These are phyloP conservation scores for Pyrus pyrifolia DNA, from an alignment of 306 rosid species.

Conservation along the genomic window DNA sequence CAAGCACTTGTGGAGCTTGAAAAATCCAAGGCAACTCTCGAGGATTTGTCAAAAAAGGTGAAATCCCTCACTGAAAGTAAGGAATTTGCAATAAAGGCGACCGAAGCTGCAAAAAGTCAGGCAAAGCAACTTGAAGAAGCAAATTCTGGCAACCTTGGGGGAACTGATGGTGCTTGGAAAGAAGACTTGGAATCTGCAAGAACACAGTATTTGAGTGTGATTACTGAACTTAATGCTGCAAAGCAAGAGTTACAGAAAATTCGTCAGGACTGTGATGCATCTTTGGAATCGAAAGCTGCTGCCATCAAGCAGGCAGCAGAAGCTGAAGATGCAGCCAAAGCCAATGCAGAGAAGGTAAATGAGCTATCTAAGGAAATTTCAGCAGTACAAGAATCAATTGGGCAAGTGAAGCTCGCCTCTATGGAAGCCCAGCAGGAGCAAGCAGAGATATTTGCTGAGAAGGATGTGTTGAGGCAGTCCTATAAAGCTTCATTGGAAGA, in stretches of 20 bases:
- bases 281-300: conserved; percentile 46
- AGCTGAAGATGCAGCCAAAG: conserved; percentile 58
- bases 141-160: conserved; percentile 35
- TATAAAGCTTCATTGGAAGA: conserved; percentile 63
- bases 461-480: conserved; percentile 62
- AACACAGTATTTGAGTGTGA: conserved; percentile 45
- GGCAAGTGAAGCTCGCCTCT: conserved; percentile 63
- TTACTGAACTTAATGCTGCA: conserved; percentile 73
- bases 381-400: conserved; percentile 64
- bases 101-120: conserved; percentile 56
- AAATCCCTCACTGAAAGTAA: conserved; percentile 53
- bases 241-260: conserved; percentile 67
- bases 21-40: conserved; percentile 51
- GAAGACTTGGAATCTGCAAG: conserved; percentile 67
- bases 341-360: conserved; percentile 44
- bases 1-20: conserved; percentile 83
- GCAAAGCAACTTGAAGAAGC: conserved; percentile 58
- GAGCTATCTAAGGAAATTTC: conserved; percentile 77
- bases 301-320: conserved; percentile 58
- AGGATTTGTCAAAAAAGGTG: conserved; percentile 61
- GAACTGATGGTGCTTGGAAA: conserved; percentile 48
- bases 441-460: conserved; percentile 52
- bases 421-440: conserved; percentile 65
- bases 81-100: conserved; percentile 52
- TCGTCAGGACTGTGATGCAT: conserved; percentile 70